A percentile compares a stretch with the other conserved stretches of the same genome.
phyloP scores from a whole-genome alignment of 345 rosid species.

The Hibiscus trionum region DNA sequence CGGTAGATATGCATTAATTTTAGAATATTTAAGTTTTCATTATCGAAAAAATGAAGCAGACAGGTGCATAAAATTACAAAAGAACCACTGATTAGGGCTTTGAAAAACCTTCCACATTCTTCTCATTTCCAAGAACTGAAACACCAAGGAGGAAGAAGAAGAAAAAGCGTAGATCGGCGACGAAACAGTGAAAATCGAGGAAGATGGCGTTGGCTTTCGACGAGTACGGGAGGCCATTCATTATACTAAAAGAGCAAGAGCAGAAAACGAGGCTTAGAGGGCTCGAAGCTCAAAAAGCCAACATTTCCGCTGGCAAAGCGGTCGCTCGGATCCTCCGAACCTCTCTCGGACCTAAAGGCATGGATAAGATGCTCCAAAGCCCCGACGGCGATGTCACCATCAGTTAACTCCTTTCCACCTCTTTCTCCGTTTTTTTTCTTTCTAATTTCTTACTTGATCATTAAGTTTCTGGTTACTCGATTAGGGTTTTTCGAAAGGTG shows the following conservation, averaged over 20 bases:
- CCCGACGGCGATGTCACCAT: conserved; percentile 95
- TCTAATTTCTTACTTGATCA: neutral
- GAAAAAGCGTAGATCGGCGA: neutral
- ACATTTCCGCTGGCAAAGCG: conserved; percentile 83
- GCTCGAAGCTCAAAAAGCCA: conserved; percentile 89
- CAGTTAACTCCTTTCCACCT: conserved; percentile 31
- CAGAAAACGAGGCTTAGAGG: conserved; percentile 30
- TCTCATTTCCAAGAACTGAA: neutral
- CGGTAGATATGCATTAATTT: too few relatives aligned
- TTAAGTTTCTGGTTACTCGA: neutral
- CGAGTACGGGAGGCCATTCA: conserved; percentile 75
- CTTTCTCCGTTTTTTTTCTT: neutral
- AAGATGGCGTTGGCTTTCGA: conserved; percentile 92
- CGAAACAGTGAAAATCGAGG: neutral
- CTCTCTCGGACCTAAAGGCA: conserved; percentile 95
- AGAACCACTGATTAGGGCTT: conserved; percentile 26
- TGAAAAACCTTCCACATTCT: conserved; percentile 14
- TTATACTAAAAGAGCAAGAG: conserved; percentile 15
- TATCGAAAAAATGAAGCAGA: too few relatives aligned
- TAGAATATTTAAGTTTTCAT: too few relatives aligned
- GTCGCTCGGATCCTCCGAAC: conserved; percentile 94
- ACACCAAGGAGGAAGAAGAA: neutral
- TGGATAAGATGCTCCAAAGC: conserved; percentile 97
- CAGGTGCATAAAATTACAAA: too few relatives aligned
- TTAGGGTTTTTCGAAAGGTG: neutral